Evolutionary conservation across 164 flowering plant species (phyloP), one percentile per base, ranked within the genome.

Genomic region (Nelumbo lutea): DNA sequence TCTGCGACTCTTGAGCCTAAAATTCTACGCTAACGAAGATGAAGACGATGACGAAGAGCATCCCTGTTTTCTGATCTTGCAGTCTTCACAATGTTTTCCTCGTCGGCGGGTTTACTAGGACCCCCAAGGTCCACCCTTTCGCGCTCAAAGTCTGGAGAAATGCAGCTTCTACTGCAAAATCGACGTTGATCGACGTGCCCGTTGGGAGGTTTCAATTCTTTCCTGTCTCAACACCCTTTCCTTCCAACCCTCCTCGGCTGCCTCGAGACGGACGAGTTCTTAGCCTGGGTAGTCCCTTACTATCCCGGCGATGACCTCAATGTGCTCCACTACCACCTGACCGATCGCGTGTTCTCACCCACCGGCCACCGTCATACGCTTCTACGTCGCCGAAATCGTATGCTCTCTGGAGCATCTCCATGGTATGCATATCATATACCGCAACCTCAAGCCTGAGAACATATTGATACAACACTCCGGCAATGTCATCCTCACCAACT

Each of bases 241-340:
- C 88, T 88, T 38, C 89, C 90, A 7, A 51, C 69, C 40, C 81
- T 88, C 41, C 27, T 84, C 39, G 84, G 82, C 15, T 72, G 76
- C 6, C 58, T 75, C 2, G 88, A 86, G 40, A 72, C 78, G 5
- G 57, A 63, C 4, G 83, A 81, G 1, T 70, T 84, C 72, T 53
- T 87, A 14, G 88, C 82, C 39, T 88, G 87, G 87, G 89, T 86
- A 38, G 75, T 81, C 41, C 89, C 90, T 2, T 85, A 61, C 72
- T 88, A 89, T 72, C 72, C 88, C 53, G 93, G 93, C 58, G 87
- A 87, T 27, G 90, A 86, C 70, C 87, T 88, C 46, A 86, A 85
- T 67, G 84, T 72, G 50, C 88, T 88, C 76, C 93, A 89, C 5
- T 61, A 83, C 79, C 77, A 70, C 40, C 89, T 83, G 45, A 73